These are phyloP conservation scores for Dactylis glomerata DNA, from an alignment of 176 grass and related monocot species.

Conservation along the genomic window DNA sequence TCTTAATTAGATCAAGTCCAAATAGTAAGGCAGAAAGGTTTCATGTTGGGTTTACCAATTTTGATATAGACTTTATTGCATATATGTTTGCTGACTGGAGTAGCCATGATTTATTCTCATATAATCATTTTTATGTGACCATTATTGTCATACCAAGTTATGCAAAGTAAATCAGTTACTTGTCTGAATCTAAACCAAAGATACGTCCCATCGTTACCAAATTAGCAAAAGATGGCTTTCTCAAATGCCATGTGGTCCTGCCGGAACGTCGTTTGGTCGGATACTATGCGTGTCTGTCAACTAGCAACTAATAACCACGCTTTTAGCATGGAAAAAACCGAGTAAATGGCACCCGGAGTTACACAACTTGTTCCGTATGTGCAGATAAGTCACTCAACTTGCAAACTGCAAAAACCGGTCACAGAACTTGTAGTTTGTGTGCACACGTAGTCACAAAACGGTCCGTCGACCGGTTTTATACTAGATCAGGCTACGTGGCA, in stretches of 20 bases:
- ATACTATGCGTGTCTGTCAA: neutral
- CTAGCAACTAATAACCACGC: neutral
- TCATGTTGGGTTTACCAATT: neutral
- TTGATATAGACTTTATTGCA: neutral
- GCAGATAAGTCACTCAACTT: too few species aligned
- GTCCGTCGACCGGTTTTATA: too few species aligned
- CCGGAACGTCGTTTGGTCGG: slow-evolving; percentile 15
- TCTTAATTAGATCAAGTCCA: neutral
- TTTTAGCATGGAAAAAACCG: too few species aligned
- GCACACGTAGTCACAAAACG: too few species aligned
- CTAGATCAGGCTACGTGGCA: too few species aligned
- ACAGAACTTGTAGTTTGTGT: too few species aligned
- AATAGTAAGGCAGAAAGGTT: neutral
- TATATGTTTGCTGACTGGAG: neutral
- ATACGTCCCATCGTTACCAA: slow-evolving; percentile 36
- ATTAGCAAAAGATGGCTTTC: slow-evolving; percentile 44
- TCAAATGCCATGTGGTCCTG: slow-evolving; percentile 13
- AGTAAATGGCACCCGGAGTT: too few species aligned
- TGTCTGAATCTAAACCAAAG: neutral
- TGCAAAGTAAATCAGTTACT: slow-evolving; percentile 27
- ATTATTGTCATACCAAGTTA: slow-evolving; percentile 27
- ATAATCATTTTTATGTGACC: neutral
- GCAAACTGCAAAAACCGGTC: too few species aligned
- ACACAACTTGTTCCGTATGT: too few species aligned
- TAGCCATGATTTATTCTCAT: slow-evolving; percentile 22